Evolutionary conservation across 495 filamentous ascomycete genomes (phyloP), one percentile per base, ranked within the genome.

Genomic region (Achaetomiella virescens): DNA sequence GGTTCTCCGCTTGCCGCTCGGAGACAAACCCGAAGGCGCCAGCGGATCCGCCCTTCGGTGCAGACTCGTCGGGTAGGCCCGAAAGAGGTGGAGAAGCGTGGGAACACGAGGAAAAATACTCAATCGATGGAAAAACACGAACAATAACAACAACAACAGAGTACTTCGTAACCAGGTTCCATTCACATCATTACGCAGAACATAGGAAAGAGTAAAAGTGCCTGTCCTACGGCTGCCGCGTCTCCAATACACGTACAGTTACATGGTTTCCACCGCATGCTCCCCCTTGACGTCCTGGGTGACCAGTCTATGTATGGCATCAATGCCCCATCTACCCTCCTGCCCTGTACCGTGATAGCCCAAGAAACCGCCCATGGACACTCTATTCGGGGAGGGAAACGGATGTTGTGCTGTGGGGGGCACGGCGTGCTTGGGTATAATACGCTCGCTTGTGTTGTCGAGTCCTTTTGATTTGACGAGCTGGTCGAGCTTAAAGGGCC

Each of bases 401-500:
- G n/a, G n/a, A 18, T 15, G 21, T 27, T 18, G 35, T 18, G 21
- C 3, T 20, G 33, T 33, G 27, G 52, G 17, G 33, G 44, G 35
- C 52, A 35, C 10, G 35, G 22, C 43, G 33, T 14, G 31, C 33
- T 42, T 22, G 22, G 52, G 44, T 41, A 42, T 48, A n/a, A 42
- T 55, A 48, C 36, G 41, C 44, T 35, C 21, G 44, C 44, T n/a
- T 24, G 35, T 55, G 27, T 31, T 31, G 27, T 31, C 17, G 27
- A 53, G 35, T 52, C 46, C 24, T 37, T 14, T 41, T 48, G 37
- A 36, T 14, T 40, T 20, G 41, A 21, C 5, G 22, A 27, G 7
- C 21, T 29, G 47, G 41, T 17, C 11, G 36, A 18, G 41, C 57
- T 62, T 66, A 70, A 42, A 68, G 55, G 15, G 67, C 59, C 57